Conservation (phyloP, 208 protist species). For the Acanthamoeba royreba region DNA sequence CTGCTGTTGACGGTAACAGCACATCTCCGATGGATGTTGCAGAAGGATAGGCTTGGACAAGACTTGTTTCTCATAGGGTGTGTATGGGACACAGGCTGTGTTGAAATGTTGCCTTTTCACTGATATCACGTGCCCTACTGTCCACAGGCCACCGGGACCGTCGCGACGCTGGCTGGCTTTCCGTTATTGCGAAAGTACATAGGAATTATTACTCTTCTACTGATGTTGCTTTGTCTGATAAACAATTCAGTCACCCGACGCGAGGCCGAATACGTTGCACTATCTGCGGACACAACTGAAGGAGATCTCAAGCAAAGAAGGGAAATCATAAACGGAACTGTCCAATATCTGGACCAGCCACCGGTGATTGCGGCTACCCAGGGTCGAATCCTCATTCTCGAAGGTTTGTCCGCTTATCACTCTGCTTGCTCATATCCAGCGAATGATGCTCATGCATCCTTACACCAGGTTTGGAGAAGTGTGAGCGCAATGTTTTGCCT, state of each 20-base stretch:
- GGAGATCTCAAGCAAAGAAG: constrained; percentile 92
- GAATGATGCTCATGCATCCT: not conserved
- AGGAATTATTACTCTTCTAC: not conserved
- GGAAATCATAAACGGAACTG: constrained; percentile 81
- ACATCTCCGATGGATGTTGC: constrained; percentile 88
- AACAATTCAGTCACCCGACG: constrained; percentile 26
- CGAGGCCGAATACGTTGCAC: constrained; percentile 86
- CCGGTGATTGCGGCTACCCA: constrained; percentile 87
- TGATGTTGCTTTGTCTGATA: not conserved
- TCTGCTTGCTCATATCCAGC: not conserved
- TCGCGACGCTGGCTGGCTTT: constrained; percentile 84
- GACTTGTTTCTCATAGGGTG: constrained; percentile 93
- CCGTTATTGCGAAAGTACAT: constrained; percentile 70
- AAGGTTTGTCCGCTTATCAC: constrained; percentile 66
- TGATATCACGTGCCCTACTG: not conserved
- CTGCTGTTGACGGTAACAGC: not conserved
- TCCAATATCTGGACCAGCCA: constrained; percentile 89
- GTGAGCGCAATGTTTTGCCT: constrained; percentile 90
- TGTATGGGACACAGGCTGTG: not conserved
- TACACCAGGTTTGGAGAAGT: constrained; percentile 82
- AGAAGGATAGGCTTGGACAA: constrained; percentile 90
- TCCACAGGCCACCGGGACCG: constrained; percentile 78
- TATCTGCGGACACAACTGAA: constrained; percentile 93
- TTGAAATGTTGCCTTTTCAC: not conserved
- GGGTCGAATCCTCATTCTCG: constrained; percentile 90